Evolutionary conservation across 768 basidiomycete species (phyloP), one percentile per base, ranked within the genome.

Genomic region (Termitomyces bulborhizus): DNA sequence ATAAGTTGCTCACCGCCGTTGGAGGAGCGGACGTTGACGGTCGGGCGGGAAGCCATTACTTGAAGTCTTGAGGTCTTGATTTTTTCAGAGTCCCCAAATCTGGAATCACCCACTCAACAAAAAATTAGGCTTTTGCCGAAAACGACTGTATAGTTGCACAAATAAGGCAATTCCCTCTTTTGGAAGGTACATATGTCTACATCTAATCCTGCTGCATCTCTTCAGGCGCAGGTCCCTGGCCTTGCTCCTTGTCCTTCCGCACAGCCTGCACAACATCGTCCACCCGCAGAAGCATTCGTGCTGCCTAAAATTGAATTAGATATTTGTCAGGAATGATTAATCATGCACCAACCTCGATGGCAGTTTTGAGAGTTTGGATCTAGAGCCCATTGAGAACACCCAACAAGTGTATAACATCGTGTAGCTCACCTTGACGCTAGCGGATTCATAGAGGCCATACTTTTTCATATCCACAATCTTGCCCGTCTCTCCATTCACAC

Each of bases 361-460:
- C 95, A 7, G 95, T 99, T 80, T 98, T 98, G 66, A 96, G 74
- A 8, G 86, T 98, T 78, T 98, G 96, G 36, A 96, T 88, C 88
- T 88, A 26, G n/a, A 51, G 42, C 46, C 18, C 3, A 13, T 27
- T 51, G 26, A 31, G 31, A 15, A 32, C 31, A 11, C 5, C 16
- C 31, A 24, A 54, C 44, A 12, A 31, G 53, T 13, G 12, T 4
- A 2, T 7, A 27, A n/a, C 11, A 3, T 6, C 21, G 5, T 31
- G 12, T 56, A 3, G 15, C 67, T 24, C 56, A 86, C 85, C 79
- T 98, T 98, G 66, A 99, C 96, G 61, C 92, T 93, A 4, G 96
- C 94, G 36, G 90, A 93, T 74, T 99, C 97, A 61, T 92, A 92
- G 57, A 99, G 73, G 1, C 94, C 94, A 68, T 98, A 97, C 45